Evolutionary conservation across 208 protist genomes (phyloP), one percentile per base, ranked within the genome.

Genomic region (Leishmania lainsoni): DNA sequence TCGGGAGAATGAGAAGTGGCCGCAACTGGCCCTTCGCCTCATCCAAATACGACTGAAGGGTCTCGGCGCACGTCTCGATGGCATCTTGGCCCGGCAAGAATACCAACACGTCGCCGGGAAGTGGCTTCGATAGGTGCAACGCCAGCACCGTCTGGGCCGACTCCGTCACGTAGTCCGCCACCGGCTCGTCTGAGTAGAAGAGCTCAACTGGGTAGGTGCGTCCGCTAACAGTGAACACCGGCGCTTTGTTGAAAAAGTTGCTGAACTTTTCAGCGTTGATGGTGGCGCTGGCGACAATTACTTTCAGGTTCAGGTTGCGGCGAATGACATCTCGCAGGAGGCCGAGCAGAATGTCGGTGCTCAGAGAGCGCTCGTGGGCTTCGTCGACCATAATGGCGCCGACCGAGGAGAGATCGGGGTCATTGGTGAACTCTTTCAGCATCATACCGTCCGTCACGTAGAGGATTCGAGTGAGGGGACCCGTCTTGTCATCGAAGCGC

Each of bases 51-150:
- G 91, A 84, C 39, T 86, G 89, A 72, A 97, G 87, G 74, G 87
- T 87, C 73, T 92, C 87, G 6, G 91, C 93, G 79, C 93, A 97
- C 22, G 81, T 90, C 78, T 97, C 95, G 76, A 99, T 99, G 75
- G 99, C 99, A 75, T 99, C 99, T 91, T 99, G 98, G 39, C 99
- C 99, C 9, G 99, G 99, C 92, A 99, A 97, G 89, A 99, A 99
- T 14, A 99, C 94, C 48, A 99, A 95, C 68, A 99, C 99, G 89
- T 99, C 99, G 58, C 99, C 99, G 1, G 91, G 91, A 1, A 94
- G 86, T 39, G 90, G 94, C 83, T 93, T 94, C 6, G 84, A 83
- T 4, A 98, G 58, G 86, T 99, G 98, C 48, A 99, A 89, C 0
- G 86, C 83, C 5, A 99, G 84, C 32, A 94, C 98, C 75, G 99